Percentiles rank a stretch among this genome's conserved stretches.
These are phyloP conservation scores for Lophium mytilinum DNA, from an alignment of 495 filamentous ascomycete species.

Conservation along the genomic window DNA sequence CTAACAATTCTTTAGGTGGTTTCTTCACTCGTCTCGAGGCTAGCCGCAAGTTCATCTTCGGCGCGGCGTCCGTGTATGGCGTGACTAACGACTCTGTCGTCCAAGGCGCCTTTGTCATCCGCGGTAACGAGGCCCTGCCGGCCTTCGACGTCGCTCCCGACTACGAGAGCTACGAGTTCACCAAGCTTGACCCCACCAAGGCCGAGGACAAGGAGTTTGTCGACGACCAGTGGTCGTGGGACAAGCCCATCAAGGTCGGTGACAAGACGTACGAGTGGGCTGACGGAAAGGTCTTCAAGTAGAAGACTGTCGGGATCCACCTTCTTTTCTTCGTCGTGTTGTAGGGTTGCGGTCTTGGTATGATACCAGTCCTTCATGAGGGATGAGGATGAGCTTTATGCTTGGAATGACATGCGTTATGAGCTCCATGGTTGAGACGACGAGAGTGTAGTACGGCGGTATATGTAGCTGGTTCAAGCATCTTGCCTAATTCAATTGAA, in stretches of 20 bases:
- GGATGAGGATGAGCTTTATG: background rate
- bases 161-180: conserved; percentile 92
- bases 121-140: conserved; percentile 75
- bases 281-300: conserved; percentile 99
- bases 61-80: conserved; percentile 82
- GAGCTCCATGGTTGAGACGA: background rate
- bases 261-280: conserved; percentile 74
- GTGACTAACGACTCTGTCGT: conserved; percentile 78
- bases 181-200: conserved; percentile 83
- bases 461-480: too few species aligned
- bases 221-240: conserved; percentile 82
- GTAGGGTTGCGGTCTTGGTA: background rate
- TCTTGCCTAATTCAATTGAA: background rate
- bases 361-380: conserved; percentile 9
- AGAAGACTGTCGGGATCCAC: conserved; percentile 31
- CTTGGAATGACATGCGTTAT: background rate
- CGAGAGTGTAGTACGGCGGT: too few species aligned
- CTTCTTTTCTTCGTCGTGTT: background rate
- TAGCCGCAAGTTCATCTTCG: conserved; percentile 98
- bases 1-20: conserved; percentile 49
- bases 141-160: conserved; percentile 97
- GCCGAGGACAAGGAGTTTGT: conserved; percentile 74
- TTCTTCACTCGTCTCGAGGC: conserved; percentile 97
- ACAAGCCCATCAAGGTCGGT: conserved; percentile 65
- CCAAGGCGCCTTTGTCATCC: conserved; percentile 85